phyloP scores from a whole-genome alignment of 2,329 filamentous ascomycete genomes.

The Exserohilum rostratum region DNA sequence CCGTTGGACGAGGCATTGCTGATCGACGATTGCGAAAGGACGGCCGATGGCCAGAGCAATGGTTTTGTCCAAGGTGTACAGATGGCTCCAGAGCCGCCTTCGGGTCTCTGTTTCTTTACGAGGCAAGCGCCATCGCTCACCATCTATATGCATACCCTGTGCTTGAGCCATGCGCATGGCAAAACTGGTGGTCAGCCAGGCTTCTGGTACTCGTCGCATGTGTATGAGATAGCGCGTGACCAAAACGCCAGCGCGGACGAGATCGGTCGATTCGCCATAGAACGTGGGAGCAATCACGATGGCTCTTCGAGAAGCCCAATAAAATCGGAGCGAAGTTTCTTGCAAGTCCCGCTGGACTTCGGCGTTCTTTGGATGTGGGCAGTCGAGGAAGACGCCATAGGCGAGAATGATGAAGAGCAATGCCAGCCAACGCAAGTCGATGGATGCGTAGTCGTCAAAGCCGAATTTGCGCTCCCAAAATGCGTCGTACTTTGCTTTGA shows the following conservation, averaged over 20 bases:
- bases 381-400: slow-evolving; percentile 48
- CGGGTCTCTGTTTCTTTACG: slow-evolving; percentile 48
- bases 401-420: slow-evolving; percentile 52
- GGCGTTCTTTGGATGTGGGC: slow-evolving; percentile 37
- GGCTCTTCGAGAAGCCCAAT: slow-evolving; percentile 49
- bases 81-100: slow-evolving; percentile 49
- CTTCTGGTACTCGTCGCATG: slow-evolving; percentile 47
- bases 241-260: slow-evolving; percentile 50
- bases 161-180: slow-evolving; percentile 54
- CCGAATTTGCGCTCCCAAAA: slow-evolving; percentile 52
- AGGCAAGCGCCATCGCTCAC: slow-evolving; percentile 48
- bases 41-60: slow-evolving; percentile 51
- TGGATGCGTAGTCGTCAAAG: slow-evolving; percentile 49
- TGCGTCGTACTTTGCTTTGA: slow-evolving; percentile 45
- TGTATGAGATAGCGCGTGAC: slow-evolving; percentile 52
- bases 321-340: slow-evolving; percentile 51
- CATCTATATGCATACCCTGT: slow-evolving; percentile 54
- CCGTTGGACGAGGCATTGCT: slow-evolving; percentile 48
- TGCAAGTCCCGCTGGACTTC: slow-evolving; percentile 48
- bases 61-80: slow-evolving; percentile 51
- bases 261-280: slow-evolving; percentile 50
- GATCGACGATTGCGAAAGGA: slow-evolving; percentile 50
- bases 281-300: slow-evolving; percentile 53
- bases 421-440: slow-evolving; percentile 53
- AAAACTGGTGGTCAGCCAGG: slow-evolving; percentile 52